phyloP scores from a whole-genome alignment of 169 alveolate genomes.

The Eimeria praecox region DNA sequence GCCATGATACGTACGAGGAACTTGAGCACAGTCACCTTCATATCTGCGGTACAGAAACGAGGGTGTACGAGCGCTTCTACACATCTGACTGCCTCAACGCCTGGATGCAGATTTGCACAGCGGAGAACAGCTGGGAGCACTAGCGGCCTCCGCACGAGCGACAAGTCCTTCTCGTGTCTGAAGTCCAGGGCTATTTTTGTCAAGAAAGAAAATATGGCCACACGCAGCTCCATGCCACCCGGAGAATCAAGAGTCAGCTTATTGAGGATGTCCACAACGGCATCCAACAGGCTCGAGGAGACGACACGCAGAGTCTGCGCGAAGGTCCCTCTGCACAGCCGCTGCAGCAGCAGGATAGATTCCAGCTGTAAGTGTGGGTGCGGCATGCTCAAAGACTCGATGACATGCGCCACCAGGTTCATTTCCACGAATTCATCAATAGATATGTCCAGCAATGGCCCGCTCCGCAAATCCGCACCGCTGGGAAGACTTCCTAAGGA shows the following conservation, averaged over 20 bases:
- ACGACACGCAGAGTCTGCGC: slow-evolving; percentile 81
- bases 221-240: slow-evolving; percentile 80
- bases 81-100: slow-evolving; percentile 77
- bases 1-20: slow-evolving; percentile 76
- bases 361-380: slow-evolving; percentile 82
- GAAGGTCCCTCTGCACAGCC: slow-evolving; percentile 80
- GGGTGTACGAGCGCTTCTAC: slow-evolving; percentile 79
- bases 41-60: slow-evolving; percentile 66
- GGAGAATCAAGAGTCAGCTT: slow-evolving; percentile 67
- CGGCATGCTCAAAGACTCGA: slow-evolving; percentile 79
- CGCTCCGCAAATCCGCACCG: slow-evolving; percentile 66
- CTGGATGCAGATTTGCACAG: slow-evolving; percentile 71
- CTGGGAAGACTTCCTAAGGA: slow-evolving; percentile 34
- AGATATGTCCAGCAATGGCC: slow-evolving; percentile 80
- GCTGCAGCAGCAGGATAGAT: slow-evolving; percentile 75
- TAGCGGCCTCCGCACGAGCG: slow-evolving; percentile 74
- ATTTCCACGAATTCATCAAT: slow-evolving; percentile 68
- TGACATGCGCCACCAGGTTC: slow-evolving; percentile 77
- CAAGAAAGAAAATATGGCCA: slow-evolving; percentile 76
- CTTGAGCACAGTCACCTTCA: slow-evolving; percentile 75
- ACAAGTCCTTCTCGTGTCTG: slow-evolving; percentile 68
- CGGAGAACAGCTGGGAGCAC: slow-evolving; percentile 80
- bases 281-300: slow-evolving; percentile 61
- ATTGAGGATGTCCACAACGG: slow-evolving; percentile 71
- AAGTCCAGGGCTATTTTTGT: slow-evolving; percentile 79